Percentiles rank a stretch among this genome's conserved stretches.
phyloP scores from a whole-genome alignment of 1,284 basidiomycete genomes.

The Salmacisia buchloeana region DNA sequence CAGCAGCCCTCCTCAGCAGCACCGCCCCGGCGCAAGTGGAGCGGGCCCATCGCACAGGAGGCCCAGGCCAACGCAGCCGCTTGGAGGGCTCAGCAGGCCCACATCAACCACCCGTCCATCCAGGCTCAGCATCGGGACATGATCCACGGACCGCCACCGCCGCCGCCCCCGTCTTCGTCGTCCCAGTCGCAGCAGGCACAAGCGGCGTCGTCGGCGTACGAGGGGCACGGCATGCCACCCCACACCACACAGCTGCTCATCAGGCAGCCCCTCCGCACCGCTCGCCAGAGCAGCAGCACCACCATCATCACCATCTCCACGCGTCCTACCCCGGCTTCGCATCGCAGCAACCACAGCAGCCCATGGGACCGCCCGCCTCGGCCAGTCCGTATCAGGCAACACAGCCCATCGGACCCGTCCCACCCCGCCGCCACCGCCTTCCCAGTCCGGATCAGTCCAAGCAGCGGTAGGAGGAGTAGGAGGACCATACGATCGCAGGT shows the following conservation, averaged over 20 bases:
- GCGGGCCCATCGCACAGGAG: conserved; percentile 28
- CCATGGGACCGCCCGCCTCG: not conserved
- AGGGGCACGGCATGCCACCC: too few relatives aligned
- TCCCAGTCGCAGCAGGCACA: not conserved
- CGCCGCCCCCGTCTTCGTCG: not conserved
- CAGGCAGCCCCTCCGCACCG: not conserved
- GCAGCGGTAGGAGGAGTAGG: too few relatives aligned
- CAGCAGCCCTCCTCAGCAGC: not conserved
- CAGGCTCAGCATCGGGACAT: conserved; percentile 6
- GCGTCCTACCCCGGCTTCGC: not conserved
- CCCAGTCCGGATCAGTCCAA: not conserved
- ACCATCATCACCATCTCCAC: not conserved
- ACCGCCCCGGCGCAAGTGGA: conserved; percentile 34
- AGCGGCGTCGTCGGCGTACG: too few relatives aligned
- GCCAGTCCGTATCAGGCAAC: not conserved
- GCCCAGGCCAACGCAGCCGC: conserved; percentile 13
- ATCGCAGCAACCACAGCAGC: too few relatives aligned
- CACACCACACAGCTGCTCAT: not conserved
- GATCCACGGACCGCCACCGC: not conserved
- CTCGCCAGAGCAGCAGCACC: conserved; percentile 1
- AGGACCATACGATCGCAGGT: too few relatives aligned
- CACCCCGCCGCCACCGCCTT: not conserved
- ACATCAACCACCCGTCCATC: conserved; percentile 6
- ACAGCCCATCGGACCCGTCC: not conserved
- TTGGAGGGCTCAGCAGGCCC: conserved; percentile 12